Evolutionary conservation across 2,329 filamentous ascomycete species (phyloP), one percentile per base, ranked within the genome.

Genomic region (Colletotrichum sp.): DNA sequence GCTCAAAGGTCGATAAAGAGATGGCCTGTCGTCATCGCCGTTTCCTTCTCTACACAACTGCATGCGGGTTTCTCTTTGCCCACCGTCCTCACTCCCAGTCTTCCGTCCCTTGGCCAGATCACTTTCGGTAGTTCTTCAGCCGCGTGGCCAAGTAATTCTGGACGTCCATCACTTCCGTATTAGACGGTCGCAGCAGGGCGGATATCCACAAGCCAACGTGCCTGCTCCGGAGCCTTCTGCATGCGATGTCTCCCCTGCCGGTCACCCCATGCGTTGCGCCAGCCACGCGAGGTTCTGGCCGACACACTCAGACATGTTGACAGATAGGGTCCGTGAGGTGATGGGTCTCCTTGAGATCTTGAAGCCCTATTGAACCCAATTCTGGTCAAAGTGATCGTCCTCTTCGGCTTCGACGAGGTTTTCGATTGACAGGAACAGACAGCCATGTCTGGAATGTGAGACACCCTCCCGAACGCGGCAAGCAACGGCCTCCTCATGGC

Each of bases 1-100:
- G 43, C 36, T 74, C 58, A 74, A 74, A 71, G 72, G 27, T 27
- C 31, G 29, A 71, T 66, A 74, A 66, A 74, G 72, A 33, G 15
- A 55, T 16, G 13, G 18, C 43, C 43, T 63, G 62, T 67, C 72
- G 36, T 69, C 68, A 71, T 58, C 31, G 47, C 55, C 27, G 18
- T 33, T 66, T 27, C 43, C 57, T 43, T 69, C 57, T 34, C 31
- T 29, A 43, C 34, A 18, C 15, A 31, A 64, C 71, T 73, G 67
- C 29, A 70, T 73, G 67, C 71, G 62, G 71, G 3, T 61, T n/a
- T 11, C 27, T 8, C 21, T 36, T 72, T 36, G 18, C 24, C 34
- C 31, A 18, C 38, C n/a, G 13, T 24, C 16, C 36, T 47, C 15
- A 54, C 18, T n/a, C 29, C 34, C 21, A 63, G 29, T 16, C 38